Evolutionary conservation across 257 asterid species (phyloP).

Genomic region (Linaria vulgaris): DNA sequence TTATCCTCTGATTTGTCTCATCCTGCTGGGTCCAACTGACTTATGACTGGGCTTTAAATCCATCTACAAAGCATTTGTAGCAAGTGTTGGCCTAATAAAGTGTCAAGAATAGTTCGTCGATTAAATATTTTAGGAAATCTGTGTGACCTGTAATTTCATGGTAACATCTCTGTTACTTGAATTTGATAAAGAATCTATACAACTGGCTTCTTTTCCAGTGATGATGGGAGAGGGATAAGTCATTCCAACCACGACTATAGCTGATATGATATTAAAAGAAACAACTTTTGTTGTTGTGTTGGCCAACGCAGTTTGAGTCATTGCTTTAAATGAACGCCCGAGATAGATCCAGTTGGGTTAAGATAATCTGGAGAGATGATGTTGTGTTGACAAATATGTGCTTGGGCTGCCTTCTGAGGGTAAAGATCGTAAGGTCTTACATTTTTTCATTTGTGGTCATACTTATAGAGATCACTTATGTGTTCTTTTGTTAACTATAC

Average conservation of each 20-base stretch:
- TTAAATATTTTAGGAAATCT: neutral
- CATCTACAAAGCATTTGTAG: neutral
- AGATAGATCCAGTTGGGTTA: too few relatives aligned
- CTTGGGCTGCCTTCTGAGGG: too few relatives aligned
- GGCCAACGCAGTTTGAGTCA: neutral
- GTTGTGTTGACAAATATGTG: too few relatives aligned
- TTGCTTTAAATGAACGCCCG: neutral
- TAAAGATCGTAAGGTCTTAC: too few relatives aligned
- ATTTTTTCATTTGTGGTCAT: too few relatives aligned
- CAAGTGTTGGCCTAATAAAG: neutral
- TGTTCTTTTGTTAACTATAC: too few relatives aligned
- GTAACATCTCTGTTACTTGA: neutral
- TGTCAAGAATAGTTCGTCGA: neutral
- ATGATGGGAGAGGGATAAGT: neutral
- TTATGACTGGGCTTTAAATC: neutral
- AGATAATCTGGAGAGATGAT: too few relatives aligned
- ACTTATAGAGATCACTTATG: too few relatives aligned
- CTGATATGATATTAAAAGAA: neutral
- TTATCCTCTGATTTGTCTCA: too few relatives aligned
- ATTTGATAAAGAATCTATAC: too few relatives aligned
- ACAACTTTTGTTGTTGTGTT: neutral
- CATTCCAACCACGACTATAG: neutral
- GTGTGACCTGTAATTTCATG: neutral
- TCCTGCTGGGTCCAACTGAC: neutral
- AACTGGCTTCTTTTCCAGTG: neutral